Evolutionary conservation across 106 monocot species (phyloP), one percentile per base, ranked within the genome.

Genomic region (Xerophyta viscosa): DNA sequence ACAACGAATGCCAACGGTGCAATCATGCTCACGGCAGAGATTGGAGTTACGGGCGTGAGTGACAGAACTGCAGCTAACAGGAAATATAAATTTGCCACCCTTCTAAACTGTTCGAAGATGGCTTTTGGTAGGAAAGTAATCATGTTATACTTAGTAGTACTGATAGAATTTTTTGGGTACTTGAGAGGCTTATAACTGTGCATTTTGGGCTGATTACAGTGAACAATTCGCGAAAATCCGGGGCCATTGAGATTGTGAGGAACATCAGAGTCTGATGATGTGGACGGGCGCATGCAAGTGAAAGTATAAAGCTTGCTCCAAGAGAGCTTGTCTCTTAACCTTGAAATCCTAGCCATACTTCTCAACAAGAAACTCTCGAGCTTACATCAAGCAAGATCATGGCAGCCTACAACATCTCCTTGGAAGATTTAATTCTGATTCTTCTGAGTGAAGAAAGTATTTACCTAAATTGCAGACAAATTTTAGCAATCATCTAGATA

Each of bases 21-120:
- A 31, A 88, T 78, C 78, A 83, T 83, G 61, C 78, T 84, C 1
- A 77, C 54, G 6, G 84, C 58, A 0, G 77, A 74, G 71, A 80
- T 88, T 3, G 94, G 94, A 4, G 94, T 47, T 24, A 94, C 51
- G 0, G 76, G 62, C 0, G 81, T 78, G 41, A 82, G 79, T 2
- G 94, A 75, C 18, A 94, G 59, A 43, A 74, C 43, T 0, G 84
- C 88, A 30, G 94, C 71, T 8, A 94, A 29, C 30, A 94, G 76
- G 61, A 94, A 94, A 66, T 94, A 94, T 2, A 94, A 13, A 60
- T 94, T 94, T 26, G 94, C 94, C 21, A 94, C 94, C 0, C 94
- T 64, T 2, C 88, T 71, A 62, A 94, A 94, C 31, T 94, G 94
- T 69, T 94, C 94, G 41, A 94, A 94, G 9, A 84, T 62, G 18